These are phyloP conservation scores for Nothophytophthora sp. DNA, from an alignment of 352 stramenopile genomes.

Conservation along the genomic window DNA sequence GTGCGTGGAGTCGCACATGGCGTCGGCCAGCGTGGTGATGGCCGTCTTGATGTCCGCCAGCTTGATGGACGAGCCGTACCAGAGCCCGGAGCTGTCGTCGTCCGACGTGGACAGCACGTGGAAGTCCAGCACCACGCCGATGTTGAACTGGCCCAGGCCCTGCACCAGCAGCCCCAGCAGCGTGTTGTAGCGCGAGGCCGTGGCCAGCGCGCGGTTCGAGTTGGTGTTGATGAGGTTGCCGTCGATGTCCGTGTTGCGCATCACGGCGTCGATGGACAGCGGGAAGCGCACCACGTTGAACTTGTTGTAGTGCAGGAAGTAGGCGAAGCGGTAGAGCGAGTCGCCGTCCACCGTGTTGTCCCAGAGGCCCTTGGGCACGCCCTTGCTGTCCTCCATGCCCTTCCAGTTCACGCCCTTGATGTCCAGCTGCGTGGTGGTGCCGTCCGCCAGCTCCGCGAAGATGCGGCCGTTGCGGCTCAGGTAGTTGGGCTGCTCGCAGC, in stretches of 20 bases:
- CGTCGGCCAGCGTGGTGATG: slow-evolving; percentile 71
- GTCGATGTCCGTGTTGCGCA: slow-evolving; percentile 67
- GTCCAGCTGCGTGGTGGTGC: slow-evolving; percentile 63
- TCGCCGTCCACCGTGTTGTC: slow-evolving; percentile 79
- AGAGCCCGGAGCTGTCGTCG: slow-evolving; percentile 52
- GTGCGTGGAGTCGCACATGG: slow-evolving; percentile 78
- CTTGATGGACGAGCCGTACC: slow-evolving; percentile 79
- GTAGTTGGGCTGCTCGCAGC: slow-evolving; percentile 84
- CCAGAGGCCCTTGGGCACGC: slow-evolving; percentile 78
- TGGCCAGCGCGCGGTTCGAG: slow-evolving; percentile 72
- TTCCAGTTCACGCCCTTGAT: slow-evolving; percentile 90
- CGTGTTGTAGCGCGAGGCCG: slow-evolving; percentile 65
- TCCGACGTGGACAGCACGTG: slow-evolving; percentile 60
- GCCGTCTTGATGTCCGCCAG: slow-evolving; percentile 73
- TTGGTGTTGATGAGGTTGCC: slow-evolving; percentile 81
- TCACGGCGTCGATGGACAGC: slow-evolving; percentile 68
- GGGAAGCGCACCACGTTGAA: slow-evolving; percentile 84
- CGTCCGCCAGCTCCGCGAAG: slow-evolving; percentile 51
- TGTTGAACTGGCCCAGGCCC: slow-evolving; percentile 72
- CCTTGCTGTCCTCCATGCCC: slow-evolving; percentile 73
- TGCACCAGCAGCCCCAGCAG: slow-evolving; percentile 62
- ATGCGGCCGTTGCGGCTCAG: slow-evolving; percentile 80
- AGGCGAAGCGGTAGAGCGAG: slow-evolving; percentile 72
- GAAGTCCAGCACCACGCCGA: slow-evolving; percentile 83
- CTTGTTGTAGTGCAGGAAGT: slow-evolving; percentile 76